Percentiles rank a stretch among this genome's conserved stretches.
These are phyloP conservation scores for Caloboletus inedulis DNA, from an alignment of 1,284 basidiomycete species.

Conservation along the genomic window DNA sequence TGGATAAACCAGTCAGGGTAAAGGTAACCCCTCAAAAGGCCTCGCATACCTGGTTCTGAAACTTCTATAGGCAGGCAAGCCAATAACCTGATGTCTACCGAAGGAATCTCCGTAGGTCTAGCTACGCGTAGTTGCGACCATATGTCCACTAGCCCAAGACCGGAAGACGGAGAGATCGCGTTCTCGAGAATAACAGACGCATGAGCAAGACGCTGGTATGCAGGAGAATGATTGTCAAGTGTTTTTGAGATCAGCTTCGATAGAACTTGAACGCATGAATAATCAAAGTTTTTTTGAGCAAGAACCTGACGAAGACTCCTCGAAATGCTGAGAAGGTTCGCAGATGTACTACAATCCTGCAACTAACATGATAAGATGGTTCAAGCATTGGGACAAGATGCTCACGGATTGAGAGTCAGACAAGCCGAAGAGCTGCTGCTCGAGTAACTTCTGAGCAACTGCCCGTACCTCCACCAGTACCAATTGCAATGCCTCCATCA, in stretches of 20 bases:
- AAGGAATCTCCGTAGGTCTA: conserved; percentile 14
- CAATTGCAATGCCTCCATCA: conserved; percentile 25
- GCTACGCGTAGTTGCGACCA: conserved; percentile 46
- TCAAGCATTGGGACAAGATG: neutral
- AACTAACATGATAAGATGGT: neutral
- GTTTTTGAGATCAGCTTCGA: conserved; percentile 41
- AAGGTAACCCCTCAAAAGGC: neutral
- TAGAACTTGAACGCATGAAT: conserved; percentile 46
- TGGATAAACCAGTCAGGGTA: conserved; percentile 4
- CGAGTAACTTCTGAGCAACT: conserved; percentile 19
- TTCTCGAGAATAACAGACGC: conserved; percentile 37
- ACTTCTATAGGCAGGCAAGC: conserved; percentile 3
- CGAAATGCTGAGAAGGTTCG: conserved; percentile 37
- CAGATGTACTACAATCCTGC: conserved; percentile 23
- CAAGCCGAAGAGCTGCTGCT: conserved; percentile 21
- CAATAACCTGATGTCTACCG: conserved; percentile 21
- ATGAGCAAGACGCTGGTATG: conserved; percentile 33
- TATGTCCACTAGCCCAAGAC: conserved; percentile 53
- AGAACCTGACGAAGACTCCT: conserved; percentile 35
- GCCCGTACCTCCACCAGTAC: conserved; percentile 24
- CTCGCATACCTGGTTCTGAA: conserved; percentile 13
- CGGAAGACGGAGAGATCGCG: conserved; percentile 48
- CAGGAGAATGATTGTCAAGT: conserved; percentile 35
- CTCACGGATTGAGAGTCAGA: conserved; percentile 14
- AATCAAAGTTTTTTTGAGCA: conserved; percentile 38